Evolutionary conservation across 2,329 filamentous ascomycete genomes (phyloP).

Genomic region (Cercospora nicotianae): DNA sequence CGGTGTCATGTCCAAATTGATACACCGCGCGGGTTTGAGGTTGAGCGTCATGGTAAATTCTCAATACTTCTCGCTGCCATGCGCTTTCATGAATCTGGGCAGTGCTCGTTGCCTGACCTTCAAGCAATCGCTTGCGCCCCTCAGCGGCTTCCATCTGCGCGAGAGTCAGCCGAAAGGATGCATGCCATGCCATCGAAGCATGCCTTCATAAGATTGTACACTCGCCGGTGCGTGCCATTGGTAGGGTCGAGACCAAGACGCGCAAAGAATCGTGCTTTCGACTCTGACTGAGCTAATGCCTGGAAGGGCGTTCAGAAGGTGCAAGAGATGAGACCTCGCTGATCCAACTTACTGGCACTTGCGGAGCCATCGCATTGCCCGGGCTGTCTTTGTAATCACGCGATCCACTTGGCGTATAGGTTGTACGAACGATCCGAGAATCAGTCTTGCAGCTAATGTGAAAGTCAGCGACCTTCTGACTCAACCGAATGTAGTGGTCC

Average conservation of each 20-base stretch:
- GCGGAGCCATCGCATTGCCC: conserved; percentile 14
- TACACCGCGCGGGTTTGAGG: conserved; percentile 43
- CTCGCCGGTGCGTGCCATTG: conserved; percentile 34
- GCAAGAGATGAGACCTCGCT: not conserved
- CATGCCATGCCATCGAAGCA: conserved; percentile 3
- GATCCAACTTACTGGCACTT: conserved; percentile 11
- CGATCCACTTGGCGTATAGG: conserved; percentile 1
- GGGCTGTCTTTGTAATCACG: not conserved
- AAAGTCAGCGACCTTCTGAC: conserved; percentile 1
- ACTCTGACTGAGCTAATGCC: conserved; percentile 43
- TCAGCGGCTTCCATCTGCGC: conserved; percentile 43
- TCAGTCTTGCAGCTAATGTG: not conserved
- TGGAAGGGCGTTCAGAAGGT: not conserved
- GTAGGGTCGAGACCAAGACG: conserved; percentile 43
- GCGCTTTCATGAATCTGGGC: conserved; percentile 49
- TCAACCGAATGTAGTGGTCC: not conserved
- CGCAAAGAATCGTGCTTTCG: conserved; percentile 44
- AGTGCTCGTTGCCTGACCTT: conserved; percentile 39
- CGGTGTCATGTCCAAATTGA: conserved; percentile 42
- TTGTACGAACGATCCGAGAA: not conserved
- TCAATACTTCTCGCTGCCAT: conserved; percentile 44
- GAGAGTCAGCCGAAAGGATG: conserved; percentile 5
- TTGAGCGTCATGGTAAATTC: conserved; percentile 42
- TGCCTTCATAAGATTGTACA: conserved; percentile 47
- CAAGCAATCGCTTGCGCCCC: conserved; percentile 43